Conservation (phyloP, 495 filamentous ascomycete genomes). For the Platismatia glauca region DNA sequence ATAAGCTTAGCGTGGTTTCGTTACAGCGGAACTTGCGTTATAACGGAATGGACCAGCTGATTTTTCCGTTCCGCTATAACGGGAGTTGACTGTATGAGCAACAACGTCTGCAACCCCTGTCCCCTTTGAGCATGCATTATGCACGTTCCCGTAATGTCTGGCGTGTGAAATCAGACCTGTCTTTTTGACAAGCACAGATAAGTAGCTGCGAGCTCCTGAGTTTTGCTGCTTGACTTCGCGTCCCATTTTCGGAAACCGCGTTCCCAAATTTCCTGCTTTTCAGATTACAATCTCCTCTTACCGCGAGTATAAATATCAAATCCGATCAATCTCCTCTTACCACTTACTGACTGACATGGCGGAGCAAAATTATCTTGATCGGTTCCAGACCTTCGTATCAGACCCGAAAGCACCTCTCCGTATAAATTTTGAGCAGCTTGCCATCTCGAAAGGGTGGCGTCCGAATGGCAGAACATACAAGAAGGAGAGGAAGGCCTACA, state of each 20-base stretch:
- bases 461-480: constrained; percentile 20
- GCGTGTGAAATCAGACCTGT: not conserved
- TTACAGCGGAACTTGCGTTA: no score
- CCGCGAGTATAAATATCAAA: not conserved
- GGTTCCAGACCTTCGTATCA: constrained; percentile 19
- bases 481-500: constrained; percentile 23
- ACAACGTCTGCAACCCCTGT: not conserved
- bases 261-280: not conserved
- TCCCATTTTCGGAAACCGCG: not conserved
- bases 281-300: not conserved
- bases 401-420: constrained; percentile 14
- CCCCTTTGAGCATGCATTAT: not conserved
- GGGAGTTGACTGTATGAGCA: no score
- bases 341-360: not conserved
- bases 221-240: not conserved
- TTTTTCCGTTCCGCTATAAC: no score
- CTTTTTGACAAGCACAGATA: not conserved
- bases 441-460: constrained; percentile 22
- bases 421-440: constrained; percentile 25
- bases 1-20: no score
- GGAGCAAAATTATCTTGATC: constrained; percentile 14
- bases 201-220: not conserved
- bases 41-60: no score
- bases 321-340: no score
- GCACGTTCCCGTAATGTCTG: not conserved